Evolutionary conservation across 306 rosid species (phyloP), one percentile per base, ranked within the genome.

Genomic region (Spatholobus suberectus): DNA sequence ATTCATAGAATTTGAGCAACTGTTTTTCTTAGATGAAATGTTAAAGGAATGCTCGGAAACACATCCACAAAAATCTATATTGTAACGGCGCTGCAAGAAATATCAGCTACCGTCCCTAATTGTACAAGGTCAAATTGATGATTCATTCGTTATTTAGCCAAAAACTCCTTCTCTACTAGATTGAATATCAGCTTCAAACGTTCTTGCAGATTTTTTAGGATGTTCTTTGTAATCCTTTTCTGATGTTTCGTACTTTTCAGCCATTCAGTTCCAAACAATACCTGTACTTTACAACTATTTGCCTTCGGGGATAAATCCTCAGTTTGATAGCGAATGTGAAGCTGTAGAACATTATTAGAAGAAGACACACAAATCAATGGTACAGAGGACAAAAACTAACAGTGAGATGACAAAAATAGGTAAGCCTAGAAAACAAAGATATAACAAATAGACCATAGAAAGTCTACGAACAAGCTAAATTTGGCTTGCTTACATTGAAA

Each of bases 201-300:
- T 63, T 88, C 90, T 57, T 85, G 90, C 51, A 85, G 89, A 88
- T 89, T 89, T 87, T 90, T 87, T 7, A 87, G 77, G 85, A 96
- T 88, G 79, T 90, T 94, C 87, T 92, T 94, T 3, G 94, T 81
- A 54, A 91, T 91, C 85, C 91, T 91, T 86, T 91, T 96, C 87
- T 88, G 92, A 67, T 90, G 89, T 90, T 86, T 91, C 12, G 98
- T 83, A 86, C 90, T 79, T 89, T 96, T 96, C 79, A 90, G 92
- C 99, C 99, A 96, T 62, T 92, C 97, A 76, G 91, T 84, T 80
- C 97, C 99, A 86, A 90, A 91, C 74, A 58, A 85, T 29, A 96
- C 97, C 79, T 75, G 80, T 27, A 94, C 86, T 34, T 78, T 90
- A 75, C 98, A 96, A 44, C 84, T 83, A 81, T 87, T 89, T 21